phyloP scores from a whole-genome alignment of 441 rosid genomes.

The Arabidopsis lyrata region DNA sequence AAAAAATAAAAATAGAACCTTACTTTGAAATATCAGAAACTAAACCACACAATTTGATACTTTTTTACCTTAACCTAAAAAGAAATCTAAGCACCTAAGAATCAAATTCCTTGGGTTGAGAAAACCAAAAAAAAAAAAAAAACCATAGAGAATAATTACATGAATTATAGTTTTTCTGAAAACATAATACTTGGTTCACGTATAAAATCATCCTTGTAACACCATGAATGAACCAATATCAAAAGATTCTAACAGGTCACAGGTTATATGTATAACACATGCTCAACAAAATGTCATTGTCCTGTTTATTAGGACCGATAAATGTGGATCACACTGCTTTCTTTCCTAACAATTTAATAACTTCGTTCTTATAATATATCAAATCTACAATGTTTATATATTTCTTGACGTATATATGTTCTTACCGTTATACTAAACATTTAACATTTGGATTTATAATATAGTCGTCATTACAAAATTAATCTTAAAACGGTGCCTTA shows the following conservation, averaged over 20 bases:
- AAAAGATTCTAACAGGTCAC: conserved; percentile 25
- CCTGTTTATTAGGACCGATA: conserved; percentile 32
- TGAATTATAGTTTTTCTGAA: neutral
- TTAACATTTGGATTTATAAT: neutral
- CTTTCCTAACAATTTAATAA: neutral
- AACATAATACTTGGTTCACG: neutral
- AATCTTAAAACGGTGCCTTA: conserved; percentile 39
- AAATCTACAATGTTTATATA: neutral
- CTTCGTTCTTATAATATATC: neutral
- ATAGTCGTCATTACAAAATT: conserved; percentile 11
- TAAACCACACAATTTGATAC: too few species aligned
- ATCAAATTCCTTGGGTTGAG: neutral
- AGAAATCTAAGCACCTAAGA: too few species aligned
- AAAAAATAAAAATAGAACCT: too few species aligned
- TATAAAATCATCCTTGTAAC: neutral
- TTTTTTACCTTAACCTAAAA: too few species aligned
- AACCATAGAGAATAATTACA: neutral
- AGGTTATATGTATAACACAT: neutral
- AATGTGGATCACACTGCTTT: conserved; percentile 34
- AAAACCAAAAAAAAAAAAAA: too few species aligned
- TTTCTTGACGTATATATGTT: neutral
- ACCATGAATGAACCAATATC: conserved; percentile 3
- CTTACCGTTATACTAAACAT: neutral
- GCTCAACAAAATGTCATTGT: conserved; percentile 22
- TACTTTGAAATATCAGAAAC: too few species aligned